Evolutionary conservation across 371 early-diverging fungal species (phyloP), one percentile per base, ranked within the genome.

Genomic region (Lichtheimia corymbifera): DNA sequence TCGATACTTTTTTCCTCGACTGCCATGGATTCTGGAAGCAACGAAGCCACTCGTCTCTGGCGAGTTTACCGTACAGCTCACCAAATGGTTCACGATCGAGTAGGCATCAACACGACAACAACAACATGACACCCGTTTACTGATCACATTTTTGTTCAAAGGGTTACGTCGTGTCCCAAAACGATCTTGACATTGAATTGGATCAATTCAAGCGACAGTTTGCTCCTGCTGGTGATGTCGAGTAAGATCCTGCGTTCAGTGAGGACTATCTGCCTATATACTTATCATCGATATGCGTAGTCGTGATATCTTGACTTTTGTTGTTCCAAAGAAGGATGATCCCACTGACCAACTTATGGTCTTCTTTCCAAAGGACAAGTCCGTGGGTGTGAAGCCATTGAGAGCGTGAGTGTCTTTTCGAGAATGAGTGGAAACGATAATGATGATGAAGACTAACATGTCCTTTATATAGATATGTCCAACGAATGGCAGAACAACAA

Each of bases 361-460:
- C 3, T 94, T 96, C 71, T 97, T 97, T 82, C 90, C 95, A 17
- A 93, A 94, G 47, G 96, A 93, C 41, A 83, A 85, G 49, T 88
- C 92, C 5, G 92, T 97, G 13, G 97, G 98, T 64, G 91, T 96
- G 45, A 93, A 94, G 68, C 89, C 92, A n/a, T 86, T 97, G 66
- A 87, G 90, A 77, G 88, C 88, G 89, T 96, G 85, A 51, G 85
- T 64, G 42, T 35, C 42, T 13, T 54, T 54, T 12, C 11, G 18
- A 27, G 6, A 54, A 30, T 15, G 50, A 18, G 35, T 14, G 6
- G 5, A 50, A 20, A n/a, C 6, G 5, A 20, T 0, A 27, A 22
- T 52, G 28, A 14, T 24, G 51, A n/a, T n/a, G n/a, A 18, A 41
- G 18, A 40, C 5, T 35, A 17, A 24, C 5, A 35, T 25, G 20